phyloP scores from a whole-genome alignment of 345 rosid species.

The Syzygium oleosum region DNA sequence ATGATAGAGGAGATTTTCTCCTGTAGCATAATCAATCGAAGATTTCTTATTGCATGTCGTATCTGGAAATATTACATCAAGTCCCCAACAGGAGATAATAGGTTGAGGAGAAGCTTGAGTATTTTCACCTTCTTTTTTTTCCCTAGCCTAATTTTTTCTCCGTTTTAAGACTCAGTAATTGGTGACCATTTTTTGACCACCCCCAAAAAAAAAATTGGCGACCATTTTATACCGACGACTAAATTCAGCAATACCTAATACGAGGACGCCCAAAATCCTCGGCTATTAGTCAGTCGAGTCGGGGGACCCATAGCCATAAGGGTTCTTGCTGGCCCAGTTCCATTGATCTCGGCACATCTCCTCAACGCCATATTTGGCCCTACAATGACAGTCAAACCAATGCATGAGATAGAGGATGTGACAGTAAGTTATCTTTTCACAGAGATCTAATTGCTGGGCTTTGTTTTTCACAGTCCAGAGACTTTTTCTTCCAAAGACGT shows the following conservation, averaged over 20 bases:
- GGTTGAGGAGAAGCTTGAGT: background rate
- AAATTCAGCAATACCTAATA: background rate
- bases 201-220: too few species aligned
- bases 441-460: background rate
- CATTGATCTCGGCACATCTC: conserved; percentile 96
- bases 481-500: background rate
- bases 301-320: conserved; percentile 70
- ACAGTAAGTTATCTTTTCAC: background rate
- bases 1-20: background rate
- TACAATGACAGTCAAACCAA: conserved; percentile 15
- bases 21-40: background rate
- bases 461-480: background rate
- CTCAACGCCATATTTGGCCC: conserved; percentile 72
- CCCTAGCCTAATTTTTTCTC: background rate
- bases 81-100: background rate
- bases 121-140: background rate
- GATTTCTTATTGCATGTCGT: background rate
- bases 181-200: background rate
- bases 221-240: background rate
- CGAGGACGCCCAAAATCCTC: background rate
- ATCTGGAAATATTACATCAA: background rate
- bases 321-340: conserved; percentile 96
- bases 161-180: background rate
- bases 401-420: background rate
- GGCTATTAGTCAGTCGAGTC: conserved; percentile 10